Evolutionary conservation across 2,329 filamentous ascomycete species (phyloP), one percentile per base, ranked within the genome.

Genomic region (Emergomyces orientalis): DNA sequence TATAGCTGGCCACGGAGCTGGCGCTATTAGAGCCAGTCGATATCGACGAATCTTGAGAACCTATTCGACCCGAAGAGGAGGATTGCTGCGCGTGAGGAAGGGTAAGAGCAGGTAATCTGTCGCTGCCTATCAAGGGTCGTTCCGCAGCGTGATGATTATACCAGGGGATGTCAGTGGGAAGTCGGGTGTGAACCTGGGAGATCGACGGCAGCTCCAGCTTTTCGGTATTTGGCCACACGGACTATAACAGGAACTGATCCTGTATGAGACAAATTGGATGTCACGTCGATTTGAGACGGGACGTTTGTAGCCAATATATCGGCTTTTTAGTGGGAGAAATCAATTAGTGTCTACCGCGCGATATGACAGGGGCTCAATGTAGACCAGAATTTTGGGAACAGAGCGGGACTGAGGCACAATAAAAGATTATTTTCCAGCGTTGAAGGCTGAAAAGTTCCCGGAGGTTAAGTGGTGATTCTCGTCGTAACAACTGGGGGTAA

Each of bases 161-260:
- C 79, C 86, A 90, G 76, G 80, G 77, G 69, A 83, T 81, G 78
- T 92, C 88, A 78, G 84, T 82, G 74, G 83, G 82, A 81, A 87
- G 88, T 85, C 89, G 87, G 84, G 87, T 85, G 79, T 90, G 87
- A 81, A 89, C 85, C 81, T 90, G 87, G 74, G 88, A 88, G 75
- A 91, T 88, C 80, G 89, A 89, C 80, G 90, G 89, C 78, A 92
- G 86, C 89, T 92, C 90, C 90, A 95, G 90, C 83, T 92, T 94
- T 88, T 85, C 90, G 89, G 86, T 88, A 79, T 85, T 80, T 74
- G 69, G 65, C 67, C 65, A 63, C 62, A 62, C 60, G 27, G 45
- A 5, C 34, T 65, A 56, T 25, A 63, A 49, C 59, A 58, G 32
- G 55, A 57, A n/a, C 9, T 41, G 55, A 41, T 41, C 55, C 55